phyloP scores from a whole-genome alignment of 345 rosid species.

The Lagerstroemia speciosa region DNA sequence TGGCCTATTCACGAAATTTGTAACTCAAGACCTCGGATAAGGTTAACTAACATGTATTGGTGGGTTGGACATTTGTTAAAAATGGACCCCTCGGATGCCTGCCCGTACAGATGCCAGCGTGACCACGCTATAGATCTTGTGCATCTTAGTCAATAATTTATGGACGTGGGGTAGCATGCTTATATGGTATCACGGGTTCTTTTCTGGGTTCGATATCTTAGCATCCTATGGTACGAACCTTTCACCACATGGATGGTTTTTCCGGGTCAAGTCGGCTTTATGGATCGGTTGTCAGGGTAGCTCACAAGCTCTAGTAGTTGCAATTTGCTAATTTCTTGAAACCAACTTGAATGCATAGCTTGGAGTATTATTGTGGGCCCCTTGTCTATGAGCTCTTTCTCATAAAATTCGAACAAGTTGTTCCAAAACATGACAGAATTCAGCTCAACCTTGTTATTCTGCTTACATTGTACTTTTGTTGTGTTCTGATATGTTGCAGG shows the following conservation, averaged over 20 bases:
- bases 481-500: slow-evolving; percentile 29
- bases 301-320: too few relatives aligned
- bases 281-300: too few relatives aligned
- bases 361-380: too few relatives aligned
- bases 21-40: too few relatives aligned
- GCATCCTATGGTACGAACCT: background rate
- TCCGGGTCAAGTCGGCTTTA: background rate
- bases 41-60: too few relatives aligned
- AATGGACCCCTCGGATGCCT: background rate
- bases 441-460: background rate
- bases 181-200: background rate
- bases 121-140: background rate
- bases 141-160: background rate
- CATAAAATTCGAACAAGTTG: background rate
- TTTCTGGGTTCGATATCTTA: background rate
- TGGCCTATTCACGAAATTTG: too few relatives aligned
- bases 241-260: background rate
- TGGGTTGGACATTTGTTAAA: too few relatives aligned
- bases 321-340: background rate
- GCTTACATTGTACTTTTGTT: background rate
- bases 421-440: background rate
- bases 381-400: background rate
- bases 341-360: background rate
- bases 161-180: background rate
- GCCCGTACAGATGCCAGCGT: background rate